Base-by-base conservation (phyloP, 495 filamentous ascomycete species). In the Amphirosellinia nigrospora region DNA sequence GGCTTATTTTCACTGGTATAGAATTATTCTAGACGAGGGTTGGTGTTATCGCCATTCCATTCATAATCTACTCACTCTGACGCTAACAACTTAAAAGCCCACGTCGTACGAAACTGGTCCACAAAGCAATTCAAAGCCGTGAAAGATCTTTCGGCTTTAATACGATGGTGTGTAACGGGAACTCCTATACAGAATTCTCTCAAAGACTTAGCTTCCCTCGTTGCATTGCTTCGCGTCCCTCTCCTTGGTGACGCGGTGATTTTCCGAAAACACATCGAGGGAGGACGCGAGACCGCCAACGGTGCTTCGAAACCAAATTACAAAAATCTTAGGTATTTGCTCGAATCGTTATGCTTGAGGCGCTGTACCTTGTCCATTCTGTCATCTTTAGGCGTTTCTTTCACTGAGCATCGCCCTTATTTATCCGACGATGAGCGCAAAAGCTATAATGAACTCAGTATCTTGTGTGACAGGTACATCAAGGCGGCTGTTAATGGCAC, bases 161-260 rank as follows among this genome's bases (percentile, higher is more conserved):
- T 39, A n/a, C 72, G 78, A 30, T 83, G 81, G 80, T 83, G 81
- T 59, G 28, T 82, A 2, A 81, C 77, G 3, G 82, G 80, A 11
- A 83, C 82, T 4, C 81, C 80, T 1, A 77, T 83, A 3, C 80
- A 82, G 50, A 83, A 83, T 38, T 66, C 38, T 7, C 64, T 83
- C 0, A 71, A 82, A 19, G 82, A 83, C 55, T 62, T 83, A 4
- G 75, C 70, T 11, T 52, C 82, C 4, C 66, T 83, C 0, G 58
- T 81, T 43, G 66, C 23, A 26, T 77, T 81, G 64, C 74, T 82
- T n/a, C 59, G 73, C 9, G 66, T 80, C 26, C 55, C 69, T 13
- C 72, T 72, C 0, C 56, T 82, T 10, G 76, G 78, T 0, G 66
- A 73, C 23, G n/a, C 36, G 5, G 30, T 56, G 2, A 70, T 30